These are phyloP conservation scores for Saccharomyces jurei DNA, from an alignment of 805 yeast species.

Conservation along the genomic window DNA sequence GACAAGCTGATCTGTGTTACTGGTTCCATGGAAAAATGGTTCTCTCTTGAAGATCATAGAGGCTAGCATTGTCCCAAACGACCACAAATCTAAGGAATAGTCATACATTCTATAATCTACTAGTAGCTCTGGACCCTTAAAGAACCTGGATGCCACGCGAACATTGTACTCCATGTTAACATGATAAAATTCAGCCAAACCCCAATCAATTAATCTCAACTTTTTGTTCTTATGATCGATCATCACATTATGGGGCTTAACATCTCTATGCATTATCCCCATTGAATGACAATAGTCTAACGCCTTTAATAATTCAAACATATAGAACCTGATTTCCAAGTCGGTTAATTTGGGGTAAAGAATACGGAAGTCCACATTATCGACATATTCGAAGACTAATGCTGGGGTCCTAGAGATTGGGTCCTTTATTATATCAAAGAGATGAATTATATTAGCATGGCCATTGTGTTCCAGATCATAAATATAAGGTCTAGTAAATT, in stretches of 20 bases:
- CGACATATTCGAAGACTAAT: constrained; percentile 73
- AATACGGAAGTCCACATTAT: constrained; percentile 74
- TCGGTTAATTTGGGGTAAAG: constrained; percentile 73
- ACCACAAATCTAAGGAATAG: constrained; percentile 85
- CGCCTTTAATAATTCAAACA: constrained; percentile 73
- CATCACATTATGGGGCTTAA: constrained; percentile 90
- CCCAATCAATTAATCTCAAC: constrained; percentile 86
- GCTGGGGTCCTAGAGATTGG: constrained; percentile 78
- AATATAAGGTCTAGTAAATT: constrained; percentile 20
- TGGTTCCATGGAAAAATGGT: constrained; percentile 87
- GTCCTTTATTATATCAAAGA: constrained; percentile 77
- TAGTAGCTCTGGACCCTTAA: constrained; percentile 85
- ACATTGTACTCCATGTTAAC: constrained; percentile 85
- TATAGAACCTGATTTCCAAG: constrained; percentile 71
- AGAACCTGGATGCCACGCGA: constrained; percentile 84
- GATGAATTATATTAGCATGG: constrained; percentile 61
- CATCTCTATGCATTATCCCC: constrained; percentile 94
- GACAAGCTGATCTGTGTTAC: constrained; percentile 85
- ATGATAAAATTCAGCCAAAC: constrained; percentile 87
- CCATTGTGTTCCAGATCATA: constrained; percentile 30
- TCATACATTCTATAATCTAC: constrained; percentile 79
- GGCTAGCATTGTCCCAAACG: constrained; percentile 86
- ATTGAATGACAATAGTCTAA: constrained; percentile 84
- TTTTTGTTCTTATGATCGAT: constrained; percentile 62
- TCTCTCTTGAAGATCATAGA: constrained; percentile 82